A percentile compares a stretch with the other conserved stretches of the same genome.
Evolutionary conservation across 1,284 basidiomycete species (phyloP).

Genomic region (Dichomitus squalens): DNA sequence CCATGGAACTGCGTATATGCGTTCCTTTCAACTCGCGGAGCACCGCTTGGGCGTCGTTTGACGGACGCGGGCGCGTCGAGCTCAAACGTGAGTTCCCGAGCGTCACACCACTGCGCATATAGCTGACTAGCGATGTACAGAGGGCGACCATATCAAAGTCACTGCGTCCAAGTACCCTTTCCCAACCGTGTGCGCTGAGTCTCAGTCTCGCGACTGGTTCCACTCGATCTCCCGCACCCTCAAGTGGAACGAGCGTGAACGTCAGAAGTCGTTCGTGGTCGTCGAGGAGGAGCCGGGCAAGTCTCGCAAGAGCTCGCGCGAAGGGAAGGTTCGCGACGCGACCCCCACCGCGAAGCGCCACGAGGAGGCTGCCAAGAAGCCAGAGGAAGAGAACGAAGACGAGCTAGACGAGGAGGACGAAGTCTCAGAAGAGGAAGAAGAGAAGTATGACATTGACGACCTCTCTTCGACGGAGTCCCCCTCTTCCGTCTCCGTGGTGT

Average conservation of each 20-base stretch:
- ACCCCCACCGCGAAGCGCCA: constrained; percentile 16
- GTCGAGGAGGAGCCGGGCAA: constrained; percentile 80
- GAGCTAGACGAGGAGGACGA: constrained; percentile 50
- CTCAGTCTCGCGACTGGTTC: constrained; percentile 99
- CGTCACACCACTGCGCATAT: background rate
- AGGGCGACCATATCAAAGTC: constrained; percentile 99
- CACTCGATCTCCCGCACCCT: constrained; percentile 93
- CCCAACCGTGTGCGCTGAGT: constrained; percentile 97
- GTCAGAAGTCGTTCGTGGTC: constrained; percentile 97
- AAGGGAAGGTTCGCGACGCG: constrained; percentile 1
- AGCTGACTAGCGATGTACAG: constrained; percentile 43
- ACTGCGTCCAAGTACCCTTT: constrained; percentile 98
- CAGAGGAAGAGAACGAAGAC: constrained; percentile 13
- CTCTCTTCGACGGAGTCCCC: constrained; percentile 51
- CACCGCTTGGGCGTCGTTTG: constrained; percentile 99
- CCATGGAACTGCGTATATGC: constrained; percentile 97
- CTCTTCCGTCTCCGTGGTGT: constrained; percentile 7
- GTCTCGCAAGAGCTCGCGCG: constrained; percentile 18
- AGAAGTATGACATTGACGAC: constrained; percentile 91
- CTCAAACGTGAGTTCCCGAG: constrained; percentile 75
- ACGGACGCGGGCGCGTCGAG: constrained; percentile 96
- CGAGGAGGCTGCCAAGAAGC: background rate
- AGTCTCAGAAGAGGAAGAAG: constrained; percentile 63
- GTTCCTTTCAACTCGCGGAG: constrained; percentile 98
- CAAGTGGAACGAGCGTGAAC: constrained; percentile 97